Conservation (phyloP, 2,329 filamentous ascomycete genomes). For the Tricladium varicosporioides region DNA sequence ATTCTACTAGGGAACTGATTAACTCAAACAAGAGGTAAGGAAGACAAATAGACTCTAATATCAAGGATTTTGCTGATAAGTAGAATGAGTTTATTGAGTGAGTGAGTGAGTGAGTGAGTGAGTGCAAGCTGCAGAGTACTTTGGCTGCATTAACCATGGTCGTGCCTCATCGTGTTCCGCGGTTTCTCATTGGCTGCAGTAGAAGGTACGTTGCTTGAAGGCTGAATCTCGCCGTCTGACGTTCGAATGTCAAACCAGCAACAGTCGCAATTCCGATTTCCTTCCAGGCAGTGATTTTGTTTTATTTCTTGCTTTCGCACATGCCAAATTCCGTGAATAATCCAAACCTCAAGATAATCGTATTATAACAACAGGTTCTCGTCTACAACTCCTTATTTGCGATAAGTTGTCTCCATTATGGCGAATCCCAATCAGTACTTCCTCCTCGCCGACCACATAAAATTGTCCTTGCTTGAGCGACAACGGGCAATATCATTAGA, state of each 20-base stretch:
- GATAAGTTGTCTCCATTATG: conserved; percentile 38
- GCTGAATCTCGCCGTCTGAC: conserved; percentile 3
- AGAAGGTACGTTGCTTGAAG: neutral
- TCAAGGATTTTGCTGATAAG: no score
- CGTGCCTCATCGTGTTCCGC: neutral
- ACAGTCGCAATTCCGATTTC: neutral
- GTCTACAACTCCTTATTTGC: neutral
- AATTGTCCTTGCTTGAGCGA: conserved; percentile 89
- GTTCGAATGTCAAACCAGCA: neutral
- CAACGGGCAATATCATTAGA: conserved; percentile 81
- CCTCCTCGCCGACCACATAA: conserved; percentile 93
- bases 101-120: neutral
- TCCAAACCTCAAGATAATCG: neutral
- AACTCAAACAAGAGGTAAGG: no score
- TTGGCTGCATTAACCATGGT: neutral
- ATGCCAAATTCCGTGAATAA: neutral
- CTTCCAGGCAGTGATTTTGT: neutral
- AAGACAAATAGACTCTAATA: no score
- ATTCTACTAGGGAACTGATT: no score
- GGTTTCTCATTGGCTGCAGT: neutral
- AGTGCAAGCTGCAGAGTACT: no score
- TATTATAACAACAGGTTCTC: neutral
- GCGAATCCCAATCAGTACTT: conserved; percentile 74
- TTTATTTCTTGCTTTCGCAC: neutral
- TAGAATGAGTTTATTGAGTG: neutral